Base-by-base conservation (phyloP, 2,329 filamentous ascomycete species). In the Sarocladium oryzae region DNA sequence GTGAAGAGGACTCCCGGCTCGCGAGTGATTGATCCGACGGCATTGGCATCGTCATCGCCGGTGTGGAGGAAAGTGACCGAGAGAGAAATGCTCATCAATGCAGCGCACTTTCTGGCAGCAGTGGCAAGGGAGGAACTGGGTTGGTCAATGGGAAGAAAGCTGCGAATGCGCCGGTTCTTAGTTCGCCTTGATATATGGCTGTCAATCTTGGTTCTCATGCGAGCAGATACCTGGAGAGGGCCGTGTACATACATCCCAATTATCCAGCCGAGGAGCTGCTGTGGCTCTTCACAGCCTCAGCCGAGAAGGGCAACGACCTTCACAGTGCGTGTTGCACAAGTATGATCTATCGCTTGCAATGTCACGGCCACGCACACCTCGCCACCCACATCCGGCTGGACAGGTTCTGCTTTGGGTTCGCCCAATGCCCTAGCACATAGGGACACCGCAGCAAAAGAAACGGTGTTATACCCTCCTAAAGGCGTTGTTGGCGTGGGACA, bases 31-130 rank as follows among this genome's bases (percentile, higher is more conserved):
- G 28, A 30, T 30, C 13, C 35, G n/a, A 18, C 11, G 11, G 35
- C 3, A 48, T 48, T 48, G 43, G 43, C 43, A 48, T 48, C 43
- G 43, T 48, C 43, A 48, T 48, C 5, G 43, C 43, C 21, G 13
- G 33, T 48, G 26, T 28, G 23, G 23, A 20, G 20, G 37, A 21
- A 21, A 21, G n/a, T n/a, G n/a, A n/a, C n/a, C n/a, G n/a, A n/a
- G n/a, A n/a, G n/a, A n/a, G n/a, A n/a, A n/a, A n/a, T n/a, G n/a
- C n/a, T n/a, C n/a, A n/a, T n/a, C n/a, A n/a, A n/a, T n/a, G n/a
- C n/a, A n/a, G n/a, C n/a, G n/a, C n/a, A n/a, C 7, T 21, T 4
- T 4, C 18, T 40, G 15, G n/a, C 23, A 28, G 23, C 23, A 6
- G 40, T 43, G 40, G 40, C 40, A 43, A 43, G n/a, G 35, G 28